These are phyloP conservation scores for Leccinum sublutescens DNA, from an alignment of 768 basidiomycete genomes.

Conservation along the genomic window DNA sequence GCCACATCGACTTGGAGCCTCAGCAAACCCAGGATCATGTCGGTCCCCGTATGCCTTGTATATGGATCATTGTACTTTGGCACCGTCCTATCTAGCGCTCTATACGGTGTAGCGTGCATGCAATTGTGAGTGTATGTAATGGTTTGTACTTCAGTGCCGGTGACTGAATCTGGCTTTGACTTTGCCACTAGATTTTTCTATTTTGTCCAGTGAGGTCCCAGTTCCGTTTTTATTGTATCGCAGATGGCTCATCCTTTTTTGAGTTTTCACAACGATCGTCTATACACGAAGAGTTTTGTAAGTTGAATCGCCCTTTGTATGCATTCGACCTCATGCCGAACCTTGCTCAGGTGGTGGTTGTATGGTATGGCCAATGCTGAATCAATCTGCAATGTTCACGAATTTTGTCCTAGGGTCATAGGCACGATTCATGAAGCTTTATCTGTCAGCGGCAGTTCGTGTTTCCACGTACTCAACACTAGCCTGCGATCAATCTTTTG, in stretches of 20 bases:
- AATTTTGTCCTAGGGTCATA: background rate
- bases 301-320: background rate
- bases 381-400: background rate
- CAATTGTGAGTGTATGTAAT: background rate
- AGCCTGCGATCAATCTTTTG: too few relatives aligned
- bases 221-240: background rate
- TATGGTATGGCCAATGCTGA: background rate
- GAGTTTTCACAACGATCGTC: background rate
- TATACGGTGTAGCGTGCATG: background rate
- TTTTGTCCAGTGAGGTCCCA: background rate
- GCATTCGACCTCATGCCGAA: too few relatives aligned
- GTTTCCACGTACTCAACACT: background rate
- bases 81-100: background rate
- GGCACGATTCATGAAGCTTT: background rate
- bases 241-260: background rate
- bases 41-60: background rate
- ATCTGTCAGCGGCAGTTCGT: background rate
- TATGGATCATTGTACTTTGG: background rate
- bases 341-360: background rate
- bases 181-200: background rate
- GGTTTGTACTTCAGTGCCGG: background rate
- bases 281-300: background rate
- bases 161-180: background rate
- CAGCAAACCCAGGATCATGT: background rate
- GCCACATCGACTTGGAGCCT: background rate